Evolutionary conservation across 768 basidiomycete species (phyloP), one percentile per base, ranked within the genome.

Genomic region (Plicaturopsis crispa): DNA sequence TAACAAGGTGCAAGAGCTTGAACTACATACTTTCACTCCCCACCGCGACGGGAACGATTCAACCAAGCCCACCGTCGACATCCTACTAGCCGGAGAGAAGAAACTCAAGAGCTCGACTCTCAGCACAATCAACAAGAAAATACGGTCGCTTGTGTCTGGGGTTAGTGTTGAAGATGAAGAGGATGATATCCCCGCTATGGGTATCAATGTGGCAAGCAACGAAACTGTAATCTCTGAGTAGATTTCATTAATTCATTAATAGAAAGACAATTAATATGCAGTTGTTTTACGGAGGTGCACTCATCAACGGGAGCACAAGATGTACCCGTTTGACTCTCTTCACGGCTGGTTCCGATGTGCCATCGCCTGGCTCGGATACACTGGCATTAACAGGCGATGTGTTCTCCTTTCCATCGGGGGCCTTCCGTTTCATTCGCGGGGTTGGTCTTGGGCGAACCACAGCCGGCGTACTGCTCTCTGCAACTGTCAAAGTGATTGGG

Each of bases 51-150:
- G 11, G 5, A 28, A 36, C 14, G 37, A 18, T 3, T 13, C 19
- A 8, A 10, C 12, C 5, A 30, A 6, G 11, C 13, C 24, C 10
- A 22, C 30, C 4, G 10, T 24, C 11, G 36, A 42, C 16, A 39
- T 37, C 2, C 36, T 38, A 19, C 13, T 8, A 8, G 5, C 16
- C 3, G 41, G 41, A 6, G 7, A 20, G 7, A 14, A 22, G 3
- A 42, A 37, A 28, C n/a, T 42, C 5, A 13, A 17, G n/a, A 16
- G 22, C 11, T 24, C 34, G 11, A 26, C 41, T 5, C 24, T 42
- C 5, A 12, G 16, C 10, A 41, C 40, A 17, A 37, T 41, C 35
- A 41, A 41, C 36, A 24, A 38, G 36, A 41, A 41, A 20, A 37
- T 41, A 24, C 24, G 28, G 6, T 14, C 5, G 6, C 14, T 41